A percentile compares a stretch with the other conserved stretches of the same genome.
phyloP scores from a whole-genome alignment of 2,329 filamentous ascomycete genomes.

The Talaromyces sp. region DNA sequence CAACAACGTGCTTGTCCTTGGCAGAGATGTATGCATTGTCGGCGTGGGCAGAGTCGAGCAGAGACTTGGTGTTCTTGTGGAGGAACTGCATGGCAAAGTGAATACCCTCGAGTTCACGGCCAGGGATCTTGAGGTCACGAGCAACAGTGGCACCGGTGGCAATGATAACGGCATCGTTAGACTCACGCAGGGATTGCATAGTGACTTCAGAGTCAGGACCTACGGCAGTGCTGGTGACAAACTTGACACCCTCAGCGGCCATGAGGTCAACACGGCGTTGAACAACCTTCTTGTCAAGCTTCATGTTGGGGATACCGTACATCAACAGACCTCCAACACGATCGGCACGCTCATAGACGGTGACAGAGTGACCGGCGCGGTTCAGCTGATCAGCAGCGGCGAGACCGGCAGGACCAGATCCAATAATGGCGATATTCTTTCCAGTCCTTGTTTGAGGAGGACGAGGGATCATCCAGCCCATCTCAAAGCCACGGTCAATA shows the following conservation, averaged over 20 bases:
- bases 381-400: slow-evolving; percentile 91
- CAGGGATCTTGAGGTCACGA: slow-evolving; percentile 85
- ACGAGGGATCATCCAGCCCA: slow-evolving; percentile 91
- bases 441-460: slow-evolving; percentile 75
- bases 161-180: slow-evolving; percentile 79
- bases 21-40: slow-evolving; percentile 87
- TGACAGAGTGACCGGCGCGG: slow-evolving; percentile 80
- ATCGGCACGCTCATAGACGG: slow-evolving; percentile 88
- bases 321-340: slow-evolving; percentile 87
- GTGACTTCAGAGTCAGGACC: slow-evolving; percentile 66
- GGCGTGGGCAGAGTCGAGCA: slow-evolving; percentile 81
- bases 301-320: slow-evolving; percentile 99
- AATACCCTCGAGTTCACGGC: slow-evolving; percentile 80
- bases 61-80: slow-evolving; percentile 95
- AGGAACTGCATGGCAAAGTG: slow-evolving; percentile 98
- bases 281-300: slow-evolving; percentile 95
- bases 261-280: slow-evolving; percentile 94
- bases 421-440: slow-evolving; percentile 83
- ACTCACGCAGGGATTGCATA: slow-evolving; percentile 64
- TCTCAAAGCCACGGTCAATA: slow-evolving; percentile 94
- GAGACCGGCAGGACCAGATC: slow-evolving; percentile 86
- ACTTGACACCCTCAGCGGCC: slow-evolving; percentile 78
- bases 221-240: slow-evolving; percentile 70
- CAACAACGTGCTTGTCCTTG: slow-evolving; percentile 91
- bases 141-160: slow-evolving; percentile 90